Conservation (phyloP, 768 basidiomycete species). For the Terana coerulea region DNA sequence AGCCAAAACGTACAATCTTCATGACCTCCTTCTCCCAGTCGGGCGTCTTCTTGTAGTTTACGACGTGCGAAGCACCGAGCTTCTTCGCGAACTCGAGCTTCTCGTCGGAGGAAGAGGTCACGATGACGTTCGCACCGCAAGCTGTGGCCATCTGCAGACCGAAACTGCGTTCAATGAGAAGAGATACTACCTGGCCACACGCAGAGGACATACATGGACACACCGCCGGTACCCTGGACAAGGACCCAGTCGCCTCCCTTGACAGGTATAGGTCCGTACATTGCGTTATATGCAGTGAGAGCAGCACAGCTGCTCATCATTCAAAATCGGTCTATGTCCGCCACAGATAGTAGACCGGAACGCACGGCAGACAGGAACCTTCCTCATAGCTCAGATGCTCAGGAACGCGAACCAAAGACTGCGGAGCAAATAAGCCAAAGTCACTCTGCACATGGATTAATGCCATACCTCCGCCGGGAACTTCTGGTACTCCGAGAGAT, state of each 20-base stretch:
- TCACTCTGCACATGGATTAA: background rate
- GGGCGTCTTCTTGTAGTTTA: slow-evolving; percentile 56
- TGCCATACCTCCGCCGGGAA: slow-evolving; percentile 41
- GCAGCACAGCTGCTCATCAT: slow-evolving; percentile 43
- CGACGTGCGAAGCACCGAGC: slow-evolving; percentile 48
- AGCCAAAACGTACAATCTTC: slow-evolving; percentile 39
- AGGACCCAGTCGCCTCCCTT: slow-evolving; percentile 58
- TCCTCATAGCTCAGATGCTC: slow-evolving; percentile 58
- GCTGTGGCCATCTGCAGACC: slow-evolving; percentile 58
- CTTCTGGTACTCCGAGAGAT: slow-evolving; percentile 50
- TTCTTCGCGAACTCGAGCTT: slow-evolving; percentile 49
- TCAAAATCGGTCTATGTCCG: background rate
- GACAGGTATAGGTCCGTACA: slow-evolving; percentile 44
- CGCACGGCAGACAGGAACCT: slow-evolving; percentile 58
- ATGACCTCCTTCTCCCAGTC: slow-evolving; percentile 55
- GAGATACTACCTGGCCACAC: background rate
- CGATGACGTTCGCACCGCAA: slow-evolving; percentile 58
- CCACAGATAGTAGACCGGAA: background rate
- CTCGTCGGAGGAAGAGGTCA: slow-evolving; percentile 61
- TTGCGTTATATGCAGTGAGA: slow-evolving; percentile 58
- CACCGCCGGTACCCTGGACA: slow-evolving; percentile 52
- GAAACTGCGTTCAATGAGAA: slow-evolving; percentile 24
- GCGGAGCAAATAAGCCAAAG: background rate
- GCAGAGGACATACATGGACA: slow-evolving; percentile 39
- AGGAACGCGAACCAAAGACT: slow-evolving; percentile 10